Percentiles rank a stretch among this genome's conserved stretches.
Conservation (phyloP, 2,329 filamentous ascomycete species). For the Trichoderma breve region DNA sequence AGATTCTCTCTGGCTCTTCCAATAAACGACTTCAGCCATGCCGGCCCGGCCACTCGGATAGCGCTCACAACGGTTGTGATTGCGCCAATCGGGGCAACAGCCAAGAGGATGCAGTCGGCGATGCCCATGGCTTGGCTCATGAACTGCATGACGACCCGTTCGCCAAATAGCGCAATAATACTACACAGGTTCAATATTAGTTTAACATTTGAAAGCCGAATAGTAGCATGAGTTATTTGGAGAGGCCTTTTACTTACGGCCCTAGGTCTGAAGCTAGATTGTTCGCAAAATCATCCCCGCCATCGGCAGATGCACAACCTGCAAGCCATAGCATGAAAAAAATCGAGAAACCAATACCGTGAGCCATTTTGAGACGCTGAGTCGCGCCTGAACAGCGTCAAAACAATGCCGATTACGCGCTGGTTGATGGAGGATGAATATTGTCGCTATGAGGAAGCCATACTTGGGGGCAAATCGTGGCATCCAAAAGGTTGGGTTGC, state of each 20-base stretch:
- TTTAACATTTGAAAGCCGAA: background rate
- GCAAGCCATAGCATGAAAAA: background rate
- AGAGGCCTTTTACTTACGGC: constrained; percentile 5
- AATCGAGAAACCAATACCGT: too few relatives aligned
- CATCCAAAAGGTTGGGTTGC: background rate
- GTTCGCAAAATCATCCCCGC: constrained; percentile 26
- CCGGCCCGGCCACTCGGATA: constrained; percentile 45
- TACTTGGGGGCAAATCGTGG: background rate
- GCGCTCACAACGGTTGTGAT: constrained; percentile 43
- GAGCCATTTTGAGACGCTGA: background rate
- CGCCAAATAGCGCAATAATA: constrained; percentile 39
- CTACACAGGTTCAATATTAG: background rate
- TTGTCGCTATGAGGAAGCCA: background rate
- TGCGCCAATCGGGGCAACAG: constrained; percentile 45
- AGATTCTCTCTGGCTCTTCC: constrained; percentile 45
- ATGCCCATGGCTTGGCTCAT: constrained; percentile 42
- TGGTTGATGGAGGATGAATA: background rate
- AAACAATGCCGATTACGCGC: too few relatives aligned
- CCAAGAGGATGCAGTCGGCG: constrained; percentile 46
- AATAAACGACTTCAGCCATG: constrained; percentile 43
- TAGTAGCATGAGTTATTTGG: background rate
- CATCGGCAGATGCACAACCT: constrained; percentile 12
- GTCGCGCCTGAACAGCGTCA: background rate
- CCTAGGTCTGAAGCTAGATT: constrained; percentile 24
- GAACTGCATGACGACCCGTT: constrained; percentile 48